A percentile compares a stretch with the other conserved stretches of the same genome.
Conservation (phyloP, 495 filamentous ascomycete genomes). For the Cladorrhinum samala region DNA sequence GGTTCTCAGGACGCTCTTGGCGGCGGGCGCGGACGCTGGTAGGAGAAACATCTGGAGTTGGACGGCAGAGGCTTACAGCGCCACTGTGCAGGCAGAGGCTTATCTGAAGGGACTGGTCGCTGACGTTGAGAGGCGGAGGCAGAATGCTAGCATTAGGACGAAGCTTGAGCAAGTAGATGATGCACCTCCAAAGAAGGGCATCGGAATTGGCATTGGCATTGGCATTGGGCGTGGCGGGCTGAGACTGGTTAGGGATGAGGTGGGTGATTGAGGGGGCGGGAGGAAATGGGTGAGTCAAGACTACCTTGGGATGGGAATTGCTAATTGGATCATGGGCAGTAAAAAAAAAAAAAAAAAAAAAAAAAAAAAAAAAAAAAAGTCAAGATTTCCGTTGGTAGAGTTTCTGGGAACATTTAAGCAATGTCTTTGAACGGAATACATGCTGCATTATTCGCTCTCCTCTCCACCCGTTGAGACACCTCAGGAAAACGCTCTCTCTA, state of each 20-base stretch:
- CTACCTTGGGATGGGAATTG: too few species aligned
- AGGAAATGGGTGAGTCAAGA: neutral
- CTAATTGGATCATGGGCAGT: too few species aligned
- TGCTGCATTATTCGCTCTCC: too few species aligned
- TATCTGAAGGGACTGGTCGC: conserved; percentile 62
- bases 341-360: too few species aligned
- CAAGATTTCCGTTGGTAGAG: too few species aligned
- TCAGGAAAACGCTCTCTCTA: too few species aligned
- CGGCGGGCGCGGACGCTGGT: conserved; percentile 55
- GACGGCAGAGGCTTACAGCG: conserved; percentile 65
- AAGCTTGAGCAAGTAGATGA: conserved; percentile 20
- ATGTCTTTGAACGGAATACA: too few species aligned
- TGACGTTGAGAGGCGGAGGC: conserved; percentile 44
- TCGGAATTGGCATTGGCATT: neutral
- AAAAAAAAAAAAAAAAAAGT: too few species aligned
- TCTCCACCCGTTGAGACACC: too few species aligned
- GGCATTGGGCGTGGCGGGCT: neutral
- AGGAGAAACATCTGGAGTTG: conserved; percentile 64
- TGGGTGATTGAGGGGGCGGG: conserved; percentile 9
- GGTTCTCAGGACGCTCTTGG: conserved; percentile 63
- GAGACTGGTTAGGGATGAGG: conserved; percentile 14
- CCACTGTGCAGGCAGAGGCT: conserved; percentile 67
- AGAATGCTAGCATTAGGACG: conserved; percentile 10
- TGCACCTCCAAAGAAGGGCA: conserved; percentile 24
- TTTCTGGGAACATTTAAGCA: too few species aligned